Evolutionary conservation across 2,329 filamentous ascomycete species (phyloP).

Genomic region (Hymenoscyphus albidus): DNA sequence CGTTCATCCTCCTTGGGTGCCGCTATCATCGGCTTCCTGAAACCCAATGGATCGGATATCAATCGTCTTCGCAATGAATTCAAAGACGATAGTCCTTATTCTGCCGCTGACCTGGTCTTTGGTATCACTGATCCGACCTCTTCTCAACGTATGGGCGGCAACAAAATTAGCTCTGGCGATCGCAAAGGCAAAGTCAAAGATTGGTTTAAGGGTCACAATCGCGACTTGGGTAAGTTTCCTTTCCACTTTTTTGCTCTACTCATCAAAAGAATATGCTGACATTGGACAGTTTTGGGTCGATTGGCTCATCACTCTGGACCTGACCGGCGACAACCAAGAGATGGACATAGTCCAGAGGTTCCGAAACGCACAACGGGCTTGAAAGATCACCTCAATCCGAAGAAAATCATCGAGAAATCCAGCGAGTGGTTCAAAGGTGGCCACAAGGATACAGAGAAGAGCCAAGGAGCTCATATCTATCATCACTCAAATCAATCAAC

Average conservation of each 20-base stretch:
- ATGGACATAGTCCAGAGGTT: slow-evolving; percentile 3
- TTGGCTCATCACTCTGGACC: background rate
- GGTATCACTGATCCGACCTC: background rate
- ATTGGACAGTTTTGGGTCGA: background rate
- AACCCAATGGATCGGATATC: slow-evolving; percentile 16
- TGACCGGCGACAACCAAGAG: background rate
- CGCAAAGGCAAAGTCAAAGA: slow-evolving; percentile 1
- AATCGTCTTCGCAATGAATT: slow-evolving; percentile 34
- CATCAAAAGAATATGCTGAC: background rate
- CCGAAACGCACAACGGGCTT: background rate
- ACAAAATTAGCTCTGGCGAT: background rate
- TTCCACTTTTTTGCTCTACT: background rate
- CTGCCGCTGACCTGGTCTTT: slow-evolving; percentile 43
- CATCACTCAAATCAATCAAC: background rate
- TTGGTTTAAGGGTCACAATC: slow-evolving; percentile 4
- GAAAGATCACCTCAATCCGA: background rate
- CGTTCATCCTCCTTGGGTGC: slow-evolving; percentile 17
- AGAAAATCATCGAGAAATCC: background rate
- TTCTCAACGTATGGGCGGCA: background rate
- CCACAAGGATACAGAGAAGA: background rate
- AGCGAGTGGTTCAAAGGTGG: background rate
- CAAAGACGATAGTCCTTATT: slow-evolving; percentile 46
- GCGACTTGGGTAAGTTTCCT: background rate
- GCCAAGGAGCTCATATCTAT: background rate
- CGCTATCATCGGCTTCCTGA: slow-evolving; percentile 17